These are phyloP conservation scores for Pestalotiopsis sp. DNA, from an alignment of 2,329 filamentous ascomycete genomes.

Conservation along the genomic window DNA sequence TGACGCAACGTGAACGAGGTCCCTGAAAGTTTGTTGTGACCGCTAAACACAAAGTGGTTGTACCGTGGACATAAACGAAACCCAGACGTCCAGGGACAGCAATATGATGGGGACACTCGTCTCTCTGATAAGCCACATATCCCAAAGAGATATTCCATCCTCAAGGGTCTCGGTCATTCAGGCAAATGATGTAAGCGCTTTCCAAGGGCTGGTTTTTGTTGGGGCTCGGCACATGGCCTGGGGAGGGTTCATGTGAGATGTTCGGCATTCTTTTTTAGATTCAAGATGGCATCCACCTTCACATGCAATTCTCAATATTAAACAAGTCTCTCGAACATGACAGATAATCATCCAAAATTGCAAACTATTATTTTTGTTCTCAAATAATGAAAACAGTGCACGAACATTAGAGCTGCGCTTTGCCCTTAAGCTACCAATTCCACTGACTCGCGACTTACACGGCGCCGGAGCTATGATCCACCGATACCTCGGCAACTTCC, in stretches of 20 bases:
- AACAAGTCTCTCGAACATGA: not conserved
- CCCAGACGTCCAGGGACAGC: not conserved
- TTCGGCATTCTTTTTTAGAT: not conserved
- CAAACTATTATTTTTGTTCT: not conserved
- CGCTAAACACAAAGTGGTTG: not conserved
- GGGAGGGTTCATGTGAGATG: not conserved
- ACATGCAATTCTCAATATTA: not conserved
- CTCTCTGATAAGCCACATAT: not conserved
- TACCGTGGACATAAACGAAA: not conserved
- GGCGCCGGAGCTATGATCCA: slow-evolving; percentile 10
- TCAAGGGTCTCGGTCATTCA: not conserved
- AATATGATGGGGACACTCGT: not conserved
- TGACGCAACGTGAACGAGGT: not conserved
- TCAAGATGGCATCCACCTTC: not conserved
- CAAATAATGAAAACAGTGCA: not conserved
- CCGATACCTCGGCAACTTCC: slow-evolving; percentile 13
- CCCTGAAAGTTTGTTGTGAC: slow-evolving; percentile 1
- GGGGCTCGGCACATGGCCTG: not conserved
- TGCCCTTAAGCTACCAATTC: not conserved
- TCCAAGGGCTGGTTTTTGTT: not conserved
- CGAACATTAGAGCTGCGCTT: not conserved
- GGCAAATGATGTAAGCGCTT: not conserved
- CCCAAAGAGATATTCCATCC: not conserved
- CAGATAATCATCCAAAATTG: not conserved
- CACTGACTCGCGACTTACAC: slow-evolving; percentile 2